These are phyloP conservation scores for Xylaria cubensis DNA, from an alignment of 495 filamentous ascomycete genomes.

Conservation along the genomic window DNA sequence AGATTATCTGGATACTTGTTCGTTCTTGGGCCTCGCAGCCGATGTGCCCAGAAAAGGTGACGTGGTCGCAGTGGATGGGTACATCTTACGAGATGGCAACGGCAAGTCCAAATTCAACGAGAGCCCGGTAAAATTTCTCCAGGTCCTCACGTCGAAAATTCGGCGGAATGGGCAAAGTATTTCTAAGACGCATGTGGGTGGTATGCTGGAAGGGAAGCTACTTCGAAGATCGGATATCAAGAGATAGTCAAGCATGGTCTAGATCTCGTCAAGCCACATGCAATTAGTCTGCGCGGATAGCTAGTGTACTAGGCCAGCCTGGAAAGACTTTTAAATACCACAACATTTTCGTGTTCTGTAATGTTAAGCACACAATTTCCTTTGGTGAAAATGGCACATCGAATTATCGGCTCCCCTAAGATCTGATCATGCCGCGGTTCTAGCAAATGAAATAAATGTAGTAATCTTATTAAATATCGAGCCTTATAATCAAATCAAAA, in stretches of 20 bases:
- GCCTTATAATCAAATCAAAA: no score
- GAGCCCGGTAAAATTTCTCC: constrained; percentile 63
- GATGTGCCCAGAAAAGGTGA: constrained; percentile 38
- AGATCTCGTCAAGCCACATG: not conserved
- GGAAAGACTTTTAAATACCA: no score
- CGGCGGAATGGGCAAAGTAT: constrained; percentile 58
- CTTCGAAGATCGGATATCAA: constrained; percentile 49
- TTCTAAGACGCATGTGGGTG: constrained; percentile 62
- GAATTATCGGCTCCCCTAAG: no score
- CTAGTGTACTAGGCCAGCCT: no score
- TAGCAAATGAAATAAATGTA: no score
- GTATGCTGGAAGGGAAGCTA: constrained; percentile 46
- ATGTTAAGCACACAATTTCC: no score
- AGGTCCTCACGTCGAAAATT: constrained; percentile 55
- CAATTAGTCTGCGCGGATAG: no score
- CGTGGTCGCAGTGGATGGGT: constrained; percentile 51
- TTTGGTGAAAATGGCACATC: no score
- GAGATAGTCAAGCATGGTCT: constrained; percentile 1
- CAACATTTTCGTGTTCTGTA: no score
- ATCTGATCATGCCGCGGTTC: no score
- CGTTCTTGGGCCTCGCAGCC: constrained; percentile 57
- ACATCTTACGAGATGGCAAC: constrained; percentile 42
- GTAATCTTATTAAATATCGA: no score
- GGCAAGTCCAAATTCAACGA: constrained; percentile 42
- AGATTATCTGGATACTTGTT: constrained; percentile 61